Conservation (phyloP, 208 protist species). For the Naegleria gruberi region DNA sequence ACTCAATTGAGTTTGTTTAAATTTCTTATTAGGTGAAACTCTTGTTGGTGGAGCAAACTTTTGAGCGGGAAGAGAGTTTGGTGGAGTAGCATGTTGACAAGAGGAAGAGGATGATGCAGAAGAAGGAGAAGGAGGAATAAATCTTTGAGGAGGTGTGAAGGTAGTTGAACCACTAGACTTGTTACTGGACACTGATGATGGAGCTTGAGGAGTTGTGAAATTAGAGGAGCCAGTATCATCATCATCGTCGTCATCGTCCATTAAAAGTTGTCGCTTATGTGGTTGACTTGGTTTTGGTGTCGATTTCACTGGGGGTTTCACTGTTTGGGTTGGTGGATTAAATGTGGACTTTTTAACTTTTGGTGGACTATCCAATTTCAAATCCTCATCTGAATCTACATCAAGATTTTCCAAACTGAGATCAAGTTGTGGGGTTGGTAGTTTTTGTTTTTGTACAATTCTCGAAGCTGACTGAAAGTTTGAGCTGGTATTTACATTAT, state of each 20-base stretch:
- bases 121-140: background rate
- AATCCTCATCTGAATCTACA: background rate
- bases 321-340: background rate
- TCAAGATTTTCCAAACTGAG: background rate
- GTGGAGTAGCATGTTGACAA: background rate
- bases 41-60: background rate
- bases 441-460: background rate
- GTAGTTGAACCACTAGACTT: background rate
- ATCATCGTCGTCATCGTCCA: background rate
- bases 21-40: background rate
- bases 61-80: background rate
- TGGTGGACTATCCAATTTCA: background rate
- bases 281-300: background rate
- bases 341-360: too few relatives aligned
- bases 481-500: background rate
- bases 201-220: too few relatives aligned
- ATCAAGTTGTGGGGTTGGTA: background rate
- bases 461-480: background rate
- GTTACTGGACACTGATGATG: background rate
- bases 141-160: background rate
- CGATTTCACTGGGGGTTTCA: background rate
- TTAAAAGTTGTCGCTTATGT: background rate
- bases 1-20: background rate
- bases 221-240: too few relatives aligned
- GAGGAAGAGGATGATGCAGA: too few relatives aligned